Percentiles rank a stretch among this genome's conserved stretches.
Evolutionary conservation across 2,329 filamentous ascomycete species (phyloP).

Genomic region (Nectriaceae sp.): DNA sequence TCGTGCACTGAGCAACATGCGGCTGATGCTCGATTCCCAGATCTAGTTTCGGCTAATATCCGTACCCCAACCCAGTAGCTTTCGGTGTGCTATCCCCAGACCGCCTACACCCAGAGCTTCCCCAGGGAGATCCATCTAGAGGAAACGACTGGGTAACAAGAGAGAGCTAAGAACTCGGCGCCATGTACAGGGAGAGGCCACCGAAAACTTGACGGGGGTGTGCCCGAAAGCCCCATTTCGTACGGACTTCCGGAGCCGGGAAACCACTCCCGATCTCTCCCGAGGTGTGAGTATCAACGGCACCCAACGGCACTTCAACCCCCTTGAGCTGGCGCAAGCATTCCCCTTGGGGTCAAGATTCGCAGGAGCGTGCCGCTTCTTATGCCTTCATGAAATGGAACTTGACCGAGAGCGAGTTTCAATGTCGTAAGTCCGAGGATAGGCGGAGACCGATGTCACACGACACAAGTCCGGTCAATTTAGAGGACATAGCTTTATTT

Average conservation of each 20-base stretch:
- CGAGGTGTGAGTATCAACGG: constrained; percentile 5
- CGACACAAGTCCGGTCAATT: no score
- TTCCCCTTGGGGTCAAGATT: constrained; percentile 2
- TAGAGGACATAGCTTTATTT: no score
- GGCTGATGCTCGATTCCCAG: not conserved
- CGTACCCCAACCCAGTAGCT: not conserved
- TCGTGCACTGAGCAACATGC: not conserved
- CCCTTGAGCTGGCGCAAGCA: not conserved
- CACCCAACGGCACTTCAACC: not conserved
- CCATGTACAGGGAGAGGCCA: not conserved
- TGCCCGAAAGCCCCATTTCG: constrained; percentile 6
- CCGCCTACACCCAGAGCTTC: not conserved
- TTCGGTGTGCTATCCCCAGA: not conserved
- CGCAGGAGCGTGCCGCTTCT: not conserved
- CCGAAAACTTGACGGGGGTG: constrained; percentile 3
- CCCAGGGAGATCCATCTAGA: not conserved
- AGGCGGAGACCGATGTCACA: not conserved
- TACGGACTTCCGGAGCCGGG: constrained; percentile 12
- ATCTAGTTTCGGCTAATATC: not conserved
- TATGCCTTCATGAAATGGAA: not conserved
- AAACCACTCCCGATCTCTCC: constrained; percentile 14
- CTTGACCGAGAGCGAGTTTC: not conserved
- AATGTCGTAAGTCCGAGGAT: not conserved
- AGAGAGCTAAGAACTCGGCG: not conserved
- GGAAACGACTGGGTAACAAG: no score